These are phyloP conservation scores for Xylaria sp. DNA, from an alignment of 2,329 filamentous ascomycete genomes.

Conservation along the genomic window DNA sequence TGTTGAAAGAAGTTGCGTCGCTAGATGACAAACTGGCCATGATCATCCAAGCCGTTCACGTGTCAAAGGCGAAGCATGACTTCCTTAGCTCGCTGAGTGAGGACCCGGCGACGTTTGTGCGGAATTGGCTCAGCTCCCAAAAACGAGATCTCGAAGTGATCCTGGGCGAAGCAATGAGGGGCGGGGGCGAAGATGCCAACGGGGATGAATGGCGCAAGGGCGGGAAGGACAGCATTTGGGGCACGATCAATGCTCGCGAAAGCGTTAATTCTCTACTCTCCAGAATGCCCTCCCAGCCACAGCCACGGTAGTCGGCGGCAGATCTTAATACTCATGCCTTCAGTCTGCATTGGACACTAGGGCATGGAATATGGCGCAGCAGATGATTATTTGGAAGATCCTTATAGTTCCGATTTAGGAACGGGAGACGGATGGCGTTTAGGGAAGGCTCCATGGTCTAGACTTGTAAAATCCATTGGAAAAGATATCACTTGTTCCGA, in stretches of 20 bases:
- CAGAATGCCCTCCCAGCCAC: constrained; percentile 56
- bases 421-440: constrained; percentile 30
- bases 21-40: constrained; percentile 89
- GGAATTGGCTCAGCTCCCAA: constrained; percentile 90
- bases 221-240: constrained; percentile 66
- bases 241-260: constrained; percentile 68
- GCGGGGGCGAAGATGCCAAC: constrained; percentile 67
- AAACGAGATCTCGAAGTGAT: constrained; percentile 90
- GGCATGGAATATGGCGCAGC: constrained; percentile 17
- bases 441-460: constrained; percentile 1
- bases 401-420: constrained; percentile 5
- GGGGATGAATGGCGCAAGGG: constrained; percentile 77
- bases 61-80: constrained; percentile 88
- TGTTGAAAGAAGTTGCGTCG: constrained; percentile 78
- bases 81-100: constrained; percentile 84
- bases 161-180: constrained; percentile 79
- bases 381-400: constrained; percentile 12
- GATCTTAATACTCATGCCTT: neutral
- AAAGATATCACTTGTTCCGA: constrained; percentile 21
- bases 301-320: constrained; percentile 30
- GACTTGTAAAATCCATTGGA: constrained; percentile 18
- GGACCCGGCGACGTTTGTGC: constrained; percentile 86
- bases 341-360: neutral
- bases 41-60: constrained; percentile 82
- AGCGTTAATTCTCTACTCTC: constrained; percentile 71